Evolutionary conservation across 164 flowering plant genomes (phyloP).

Genomic region (Platanus orientalis): DNA sequence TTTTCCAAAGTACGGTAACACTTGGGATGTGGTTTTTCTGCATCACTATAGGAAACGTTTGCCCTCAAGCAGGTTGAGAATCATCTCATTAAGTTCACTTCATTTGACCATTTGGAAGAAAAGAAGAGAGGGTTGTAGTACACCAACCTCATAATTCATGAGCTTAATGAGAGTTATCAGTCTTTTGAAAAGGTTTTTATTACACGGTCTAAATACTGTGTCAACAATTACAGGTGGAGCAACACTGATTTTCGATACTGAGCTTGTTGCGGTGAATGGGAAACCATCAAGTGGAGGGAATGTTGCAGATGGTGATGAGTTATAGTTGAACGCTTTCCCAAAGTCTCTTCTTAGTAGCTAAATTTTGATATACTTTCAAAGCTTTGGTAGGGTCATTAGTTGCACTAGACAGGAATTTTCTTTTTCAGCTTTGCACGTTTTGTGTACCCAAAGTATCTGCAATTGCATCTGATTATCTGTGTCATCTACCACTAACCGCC

Average conservation of each 20-base stretch:
- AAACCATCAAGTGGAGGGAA: constrained; percentile 38
- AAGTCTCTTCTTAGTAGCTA: not conserved
- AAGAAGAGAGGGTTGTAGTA: too few species aligned
- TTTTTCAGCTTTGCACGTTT: not conserved
- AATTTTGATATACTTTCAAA: not conserved
- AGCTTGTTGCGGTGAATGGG: constrained; percentile 85
- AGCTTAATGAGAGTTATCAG: too few species aligned
- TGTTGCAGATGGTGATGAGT: constrained; percentile 34
- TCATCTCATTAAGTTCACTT: too few species aligned
- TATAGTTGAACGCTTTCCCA: constrained; percentile 21
- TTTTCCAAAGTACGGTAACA: too few species aligned
- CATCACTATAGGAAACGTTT: too few species aligned
- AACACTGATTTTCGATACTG: constrained; percentile 89
- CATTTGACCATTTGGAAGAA: too few species aligned
- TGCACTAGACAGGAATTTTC: not conserved
- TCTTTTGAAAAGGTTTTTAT: not conserved
- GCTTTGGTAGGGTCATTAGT: not conserved
- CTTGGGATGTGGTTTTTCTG: too few species aligned
- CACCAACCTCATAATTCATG: too few species aligned
- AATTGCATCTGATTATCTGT: too few species aligned
- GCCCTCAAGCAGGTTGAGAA: too few species aligned
- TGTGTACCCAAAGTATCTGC: too few species aligned
- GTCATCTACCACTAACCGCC: too few species aligned
- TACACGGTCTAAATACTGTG: not conserved
- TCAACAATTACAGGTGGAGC: constrained; percentile 70